Evolutionary conservation across 805 yeast species (phyloP), one percentile per base, ranked within the genome.

Genomic region (Middelhovenomyces tepae): DNA sequence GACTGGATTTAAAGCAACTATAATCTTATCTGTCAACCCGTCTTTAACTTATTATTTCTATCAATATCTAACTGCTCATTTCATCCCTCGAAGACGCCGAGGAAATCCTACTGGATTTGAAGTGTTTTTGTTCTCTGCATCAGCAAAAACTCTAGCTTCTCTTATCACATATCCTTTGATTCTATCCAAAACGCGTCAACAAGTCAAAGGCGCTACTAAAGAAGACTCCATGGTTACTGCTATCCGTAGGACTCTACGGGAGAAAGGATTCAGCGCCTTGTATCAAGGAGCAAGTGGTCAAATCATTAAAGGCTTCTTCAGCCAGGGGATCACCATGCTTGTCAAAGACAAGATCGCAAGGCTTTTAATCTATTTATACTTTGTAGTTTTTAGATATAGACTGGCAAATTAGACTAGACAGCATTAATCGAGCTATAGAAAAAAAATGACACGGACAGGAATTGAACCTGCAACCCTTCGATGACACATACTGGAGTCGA

Each of bases 381-480:
- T 44, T 24, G 39, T 38, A 7, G 9, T 25, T 25, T 8, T n/a
- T 9, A 25, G 9, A 25, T 11, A n/a, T 9, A 11, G 14, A 25
- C 8, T 11, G 27, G 27, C 11, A n/a, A 8, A 15, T 20, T 8
- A 17, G 9, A 29, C 10, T 22, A 14, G 8, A n/a, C n/a, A 26
- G n/a, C 13, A n/a, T 27, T 11, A 14, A 9, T 17, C 16, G 16
- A 34, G 54, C 55, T 53, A 48, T 44, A 53, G 53, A 46, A 47
- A 57, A 60, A 54, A 61, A 50, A 40, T 73, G 78, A 73, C 76
- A 73, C 79, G 78, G 79, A 75, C 83, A 75, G 81, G 83, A 75
- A 73, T 75, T 71, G 83, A 75, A 75, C 83, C 81, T 75, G 82
- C 83, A 75, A 71, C 83, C 83, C 73, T 75, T 73, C 75, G 83